phyloP scores from a whole-genome alignment of 345 rosid genomes.

The Eucalyptus sp. region DNA sequence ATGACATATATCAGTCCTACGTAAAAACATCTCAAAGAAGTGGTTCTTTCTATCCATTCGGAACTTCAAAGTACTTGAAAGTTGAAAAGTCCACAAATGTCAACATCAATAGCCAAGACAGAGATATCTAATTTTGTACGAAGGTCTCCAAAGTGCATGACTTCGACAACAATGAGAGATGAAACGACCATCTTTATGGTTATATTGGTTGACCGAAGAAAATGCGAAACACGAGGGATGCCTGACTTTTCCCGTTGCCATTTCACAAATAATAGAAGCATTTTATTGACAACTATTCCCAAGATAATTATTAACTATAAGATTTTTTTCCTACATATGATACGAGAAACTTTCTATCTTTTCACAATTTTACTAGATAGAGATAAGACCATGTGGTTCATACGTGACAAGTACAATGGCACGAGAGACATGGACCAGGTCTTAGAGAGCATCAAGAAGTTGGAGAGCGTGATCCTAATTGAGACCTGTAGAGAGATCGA shows the following conservation, averaged over 20 bases:
- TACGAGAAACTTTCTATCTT: no score
- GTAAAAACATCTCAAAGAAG: not conserved
- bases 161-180: not conserved
- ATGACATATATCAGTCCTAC: not conserved
- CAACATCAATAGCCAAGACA: not conserved
- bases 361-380: not conserved
- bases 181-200: not conserved
- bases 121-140: rapidly evolving
- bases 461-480: not conserved
- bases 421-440: not conserved
- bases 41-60: not conserved
- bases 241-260: not conserved
- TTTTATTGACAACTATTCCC: not conserved
- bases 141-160: not conserved
- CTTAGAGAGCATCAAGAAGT: not conserved
- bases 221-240: not conserved
- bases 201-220: not conserved
- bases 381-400: not conserved
- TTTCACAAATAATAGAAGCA: not conserved
- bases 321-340: no score
- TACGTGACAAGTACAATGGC: not conserved
- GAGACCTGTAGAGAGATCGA: constrained; percentile 9
- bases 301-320: no score
- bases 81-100: not conserved
- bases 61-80: not conserved